Percentiles rank a stretch among this genome's conserved stretches.
phyloP scores from a whole-genome alignment of 768 basidiomycete genomes.

The Lactifluus hygrophoroides region DNA sequence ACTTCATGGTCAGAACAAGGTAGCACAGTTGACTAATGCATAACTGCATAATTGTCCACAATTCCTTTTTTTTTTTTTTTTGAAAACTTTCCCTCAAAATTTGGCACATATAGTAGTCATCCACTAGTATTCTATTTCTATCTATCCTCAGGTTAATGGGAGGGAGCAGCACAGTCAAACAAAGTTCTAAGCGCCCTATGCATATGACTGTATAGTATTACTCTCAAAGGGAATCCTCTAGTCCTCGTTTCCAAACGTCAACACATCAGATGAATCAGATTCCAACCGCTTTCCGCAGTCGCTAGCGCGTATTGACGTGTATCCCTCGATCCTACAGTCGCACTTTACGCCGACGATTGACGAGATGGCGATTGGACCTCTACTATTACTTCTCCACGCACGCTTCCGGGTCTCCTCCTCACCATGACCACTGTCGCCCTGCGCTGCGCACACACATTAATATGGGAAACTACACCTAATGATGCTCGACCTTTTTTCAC shows the following conservation, averaged over 20 bases:
- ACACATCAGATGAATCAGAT: not conserved
- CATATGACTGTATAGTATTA: too few species aligned
- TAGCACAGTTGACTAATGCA: too few species aligned
- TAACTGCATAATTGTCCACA: too few species aligned
- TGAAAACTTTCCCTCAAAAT: too few species aligned
- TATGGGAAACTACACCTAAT: not conserved
- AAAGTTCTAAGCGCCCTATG: too few species aligned
- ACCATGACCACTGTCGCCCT: conserved; percentile 41
- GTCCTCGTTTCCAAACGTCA: not conserved
- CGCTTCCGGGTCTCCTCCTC: not conserved
- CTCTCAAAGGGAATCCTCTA: too few species aligned
- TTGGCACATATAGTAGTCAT: too few species aligned
- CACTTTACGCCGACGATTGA: too few species aligned
- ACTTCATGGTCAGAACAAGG: not conserved
- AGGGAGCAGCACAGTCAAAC: too few species aligned
- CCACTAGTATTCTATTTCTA: too few species aligned
- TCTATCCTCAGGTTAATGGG: too few species aligned
- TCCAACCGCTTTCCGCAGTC: not conserved
- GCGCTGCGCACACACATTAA: conserved; percentile 71
- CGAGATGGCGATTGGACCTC: not conserved
- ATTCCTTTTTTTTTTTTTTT: too few species aligned
- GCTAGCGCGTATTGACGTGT: not conserved
- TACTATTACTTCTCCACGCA: not conserved
- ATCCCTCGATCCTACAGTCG: not conserved
- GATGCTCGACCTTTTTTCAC: conserved; percentile 44